Conservation (phyloP, 495 filamentous ascomycete species). For the Durotheca rogersii region DNA sequence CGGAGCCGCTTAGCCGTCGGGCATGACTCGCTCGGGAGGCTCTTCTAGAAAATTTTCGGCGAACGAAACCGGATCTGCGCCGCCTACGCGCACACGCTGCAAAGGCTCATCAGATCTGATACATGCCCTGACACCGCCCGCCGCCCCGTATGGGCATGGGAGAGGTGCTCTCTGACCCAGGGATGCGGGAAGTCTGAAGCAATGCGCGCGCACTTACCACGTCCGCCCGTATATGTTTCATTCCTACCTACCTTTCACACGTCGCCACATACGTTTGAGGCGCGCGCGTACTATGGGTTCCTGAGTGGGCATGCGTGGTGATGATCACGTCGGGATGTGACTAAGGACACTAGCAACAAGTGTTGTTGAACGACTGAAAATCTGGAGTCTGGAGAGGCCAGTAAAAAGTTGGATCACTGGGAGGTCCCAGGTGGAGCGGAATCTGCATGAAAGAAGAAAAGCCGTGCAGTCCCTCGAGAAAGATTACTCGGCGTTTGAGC, state of each 20-base stretch:
- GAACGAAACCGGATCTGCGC: slow-evolving; percentile 19
- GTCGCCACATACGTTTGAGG: no score
- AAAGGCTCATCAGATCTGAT: slow-evolving; percentile 17
- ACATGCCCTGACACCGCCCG: slow-evolving; percentile 4
- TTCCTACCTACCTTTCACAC: no score
- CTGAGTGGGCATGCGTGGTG: slow-evolving; percentile 10
- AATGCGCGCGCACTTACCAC: no score
- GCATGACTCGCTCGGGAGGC: slow-evolving; percentile 14
- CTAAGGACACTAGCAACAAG: slow-evolving; percentile 17
- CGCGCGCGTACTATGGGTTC: slow-evolving; percentile 14
- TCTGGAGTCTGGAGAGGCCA: slow-evolving; percentile 24
- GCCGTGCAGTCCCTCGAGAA: slow-evolving; percentile 16
- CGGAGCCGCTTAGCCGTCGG: slow-evolving; percentile 15
- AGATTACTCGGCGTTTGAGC: slow-evolving; percentile 28
- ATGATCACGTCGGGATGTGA: slow-evolving; percentile 2
- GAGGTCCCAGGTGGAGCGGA: slow-evolving; percentile 6
- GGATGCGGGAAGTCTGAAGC: slow-evolving; percentile 6
- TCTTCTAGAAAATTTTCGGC: slow-evolving; percentile 19
- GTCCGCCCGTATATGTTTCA: no score
- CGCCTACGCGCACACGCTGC: slow-evolving; percentile 4
- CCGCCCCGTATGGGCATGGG: no score
- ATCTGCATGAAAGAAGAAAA: slow-evolving; percentile 28
- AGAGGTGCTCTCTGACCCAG: no score
- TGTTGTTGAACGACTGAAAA: slow-evolving; percentile 5
- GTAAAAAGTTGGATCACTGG: slow-evolving; percentile 9